Evolutionary conservation across 1,139 yeast species (phyloP), one percentile per base, ranked within the genome.

Genomic region (Debaryomyces sp.): DNA sequence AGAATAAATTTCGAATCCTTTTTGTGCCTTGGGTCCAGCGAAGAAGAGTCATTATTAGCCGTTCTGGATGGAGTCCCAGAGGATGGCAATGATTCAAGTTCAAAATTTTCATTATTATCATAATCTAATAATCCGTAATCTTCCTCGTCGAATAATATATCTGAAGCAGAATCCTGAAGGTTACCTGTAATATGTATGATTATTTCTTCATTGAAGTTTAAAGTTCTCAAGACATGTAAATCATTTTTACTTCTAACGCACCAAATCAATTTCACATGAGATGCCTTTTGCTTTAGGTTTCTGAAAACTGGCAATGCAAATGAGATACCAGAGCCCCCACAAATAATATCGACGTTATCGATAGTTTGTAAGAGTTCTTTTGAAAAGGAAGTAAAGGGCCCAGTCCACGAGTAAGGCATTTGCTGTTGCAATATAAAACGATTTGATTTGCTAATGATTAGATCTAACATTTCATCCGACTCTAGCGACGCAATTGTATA

Each of bases 291-390:
- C 21, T 43, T 41, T 45, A 82, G 73, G 54, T 72, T 68, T 51
- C 70, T 62, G 59, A 67, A 73, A 3, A 87, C 52, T 0, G 96
- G 89, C 2, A 89, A 68, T 0, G 89, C 94, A 57, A 83, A 81
- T 0, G 96, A 85, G 5, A 91, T 78, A 0, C 97, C 97, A 0
- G 96, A 82, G 0, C 97, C 97, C 7, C 97, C 97, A 32, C 91
- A 87, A 4, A 90, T 66, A 7, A 90, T 76, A 8, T 78, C 64
- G 0, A 85, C 80, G 45, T 80, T 75, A 37, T 78, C 78, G 0
- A 82, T 84, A 1, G 82, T 71, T 40, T 62, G 52, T 50, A 64
- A 64, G 41, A 68, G 64, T 7, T 61, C 62, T 5, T 57, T 56
- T 1, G 67, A 60, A 7, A 70, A 46, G 9, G 74, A 55, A 1